Evolutionary conservation across 2,329 filamentous ascomycete species (phyloP), one percentile per base, ranked within the genome.

Genomic region (Aspergillus nomiae): DNA sequence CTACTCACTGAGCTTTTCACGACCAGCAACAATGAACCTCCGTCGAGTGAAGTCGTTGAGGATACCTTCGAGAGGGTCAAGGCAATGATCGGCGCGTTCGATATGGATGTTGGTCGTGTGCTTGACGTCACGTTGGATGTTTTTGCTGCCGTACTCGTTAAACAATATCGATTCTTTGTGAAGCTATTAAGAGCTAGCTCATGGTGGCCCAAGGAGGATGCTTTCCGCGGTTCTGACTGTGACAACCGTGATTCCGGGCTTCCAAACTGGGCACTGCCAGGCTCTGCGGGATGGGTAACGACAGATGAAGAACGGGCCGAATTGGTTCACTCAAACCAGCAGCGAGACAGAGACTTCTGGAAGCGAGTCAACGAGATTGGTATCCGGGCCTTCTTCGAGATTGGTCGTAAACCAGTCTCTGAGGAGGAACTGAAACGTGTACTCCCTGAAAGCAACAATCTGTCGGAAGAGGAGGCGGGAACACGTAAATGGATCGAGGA

Each of bases 1-100:
- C 87, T 99, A 54, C 89, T 97, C 64, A 97, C 94, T 0, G 95
- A 99, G 76, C 89, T 98, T 36, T 99, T 97, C 78, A 94, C 92
- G 9, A 96, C 91, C 0, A 92, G 91, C 71, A 89, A 89, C 69
- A 88, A 86, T 65, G 88, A 90, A 60, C 88, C 89, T 26, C 90
- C 90, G n/a, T 88, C 88, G 2, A 87, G 87, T 59, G 90, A 92
- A 65, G 86, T 91, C 41, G 92, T 94, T 2, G 89, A 91, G 70
- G 90, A 93, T 71, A 93, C 93, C 0, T 97, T 97, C 71, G 92
- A 97, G 74, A 89, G 90, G 67, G 90, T 99, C 66, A 97, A 97
- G 78, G 94, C 92, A 19, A 86, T 99, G 71, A 96, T 99, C 68
- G 95, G 95, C 61, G 95, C 95, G 9, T 99, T 99, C 73, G 94